phyloP scores from a whole-genome alignment of 2,329 filamentous ascomycete species.

The Mycogone perniciosa region DNA sequence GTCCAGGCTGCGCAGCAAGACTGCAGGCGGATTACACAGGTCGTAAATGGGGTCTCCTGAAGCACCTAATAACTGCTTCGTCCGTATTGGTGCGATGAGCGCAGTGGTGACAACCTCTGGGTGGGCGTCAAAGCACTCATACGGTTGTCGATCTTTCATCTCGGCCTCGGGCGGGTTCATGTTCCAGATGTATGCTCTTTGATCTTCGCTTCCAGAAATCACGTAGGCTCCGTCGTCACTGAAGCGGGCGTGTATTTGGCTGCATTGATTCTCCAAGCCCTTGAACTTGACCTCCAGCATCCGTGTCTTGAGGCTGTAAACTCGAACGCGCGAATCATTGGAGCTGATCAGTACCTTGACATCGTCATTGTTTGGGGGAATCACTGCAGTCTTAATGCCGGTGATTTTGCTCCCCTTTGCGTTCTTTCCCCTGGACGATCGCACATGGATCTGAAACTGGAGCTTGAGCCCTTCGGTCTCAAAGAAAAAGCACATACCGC shows the following conservation, averaged over 20 bases:
- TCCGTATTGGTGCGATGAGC: slow-evolving; percentile 72
- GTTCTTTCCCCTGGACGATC: slow-evolving; percentile 85
- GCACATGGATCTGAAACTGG: slow-evolving; percentile 83
- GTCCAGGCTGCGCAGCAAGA: slow-evolving; percentile 70
- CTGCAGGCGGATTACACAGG: slow-evolving; percentile 87
- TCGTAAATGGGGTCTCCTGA: slow-evolving; percentile 94
- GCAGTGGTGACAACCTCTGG: slow-evolving; percentile 84
- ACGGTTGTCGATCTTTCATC: slow-evolving; percentile 70
- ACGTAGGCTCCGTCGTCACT: slow-evolving; percentile 82
- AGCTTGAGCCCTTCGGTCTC: slow-evolving; percentile 86
- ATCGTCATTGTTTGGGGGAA: slow-evolving; percentile 53
- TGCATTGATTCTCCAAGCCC: slow-evolving; percentile 82
- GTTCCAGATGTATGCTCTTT: slow-evolving; percentile 86
- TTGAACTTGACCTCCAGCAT: slow-evolving; percentile 82
- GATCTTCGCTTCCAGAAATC: slow-evolving; percentile 89
- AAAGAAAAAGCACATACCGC: slow-evolving; percentile 82
- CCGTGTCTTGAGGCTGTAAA: slow-evolving; percentile 85
- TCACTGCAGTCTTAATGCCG: slow-evolving; percentile 70
- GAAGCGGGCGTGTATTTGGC: slow-evolving; percentile 84
- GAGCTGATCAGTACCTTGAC: slow-evolving; percentile 85
- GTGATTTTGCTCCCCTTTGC: slow-evolving; percentile 97
- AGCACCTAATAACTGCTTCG: slow-evolving; percentile 67
- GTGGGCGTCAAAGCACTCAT: slow-evolving; percentile 89
- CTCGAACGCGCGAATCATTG: slow-evolving; percentile 85
- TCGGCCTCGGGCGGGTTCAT: slow-evolving; percentile 45